Evolutionary conservation across 164 flowering plant genomes (phyloP), one percentile per base, ranked within the genome.

Genomic region (Piper betle): DNA sequence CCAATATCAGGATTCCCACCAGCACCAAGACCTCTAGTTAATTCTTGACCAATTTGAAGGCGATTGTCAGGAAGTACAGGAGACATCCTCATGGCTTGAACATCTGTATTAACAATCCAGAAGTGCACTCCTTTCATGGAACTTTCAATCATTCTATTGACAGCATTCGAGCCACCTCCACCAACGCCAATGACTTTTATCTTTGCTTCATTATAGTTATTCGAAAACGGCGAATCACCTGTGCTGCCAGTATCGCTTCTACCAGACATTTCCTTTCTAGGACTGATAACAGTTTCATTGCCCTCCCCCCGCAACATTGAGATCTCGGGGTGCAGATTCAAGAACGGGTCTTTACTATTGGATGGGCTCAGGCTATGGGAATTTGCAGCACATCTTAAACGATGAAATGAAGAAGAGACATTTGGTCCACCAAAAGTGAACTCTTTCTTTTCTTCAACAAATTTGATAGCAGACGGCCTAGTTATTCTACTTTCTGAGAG

Each of bases 1-100:
- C 98, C 98, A 65, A 92, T 81, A 63, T 85, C 96, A 40, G 98
- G 98, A 70, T 92, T 92, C 25, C 98, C 98, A 64, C 98, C 98
- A 65, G 98, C 98, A 43, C 98, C 98, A 68, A 92, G 93, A 62
- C 98, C 98, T 62, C 96, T 80, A 6, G 98, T 92, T 39, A 92
- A 69, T 82, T 92, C 96, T 68, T 78, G 81, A 58, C 98, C 98
- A 53, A 92, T 89, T 69, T 85, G 96, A 69, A 92, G 74, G 5
- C 96, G 88, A 55, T 92, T 79, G 66, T 81, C 91, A 11, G 91
- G 77, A 68, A 72, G 78, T 15, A 86, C 91, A 41, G 96, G 98
- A 0, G 98, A 92, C 88, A 86, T 82, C 72, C 73, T 86, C 96
- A 89, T 81, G 19, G 98, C 96, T 70, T 93, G 98, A 66, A 89